A percentile compares a stretch with the other conserved stretches of the same genome.
Conservation (phyloP, 148 eudicot species). For the Rhododendron ferrugineum region DNA sequence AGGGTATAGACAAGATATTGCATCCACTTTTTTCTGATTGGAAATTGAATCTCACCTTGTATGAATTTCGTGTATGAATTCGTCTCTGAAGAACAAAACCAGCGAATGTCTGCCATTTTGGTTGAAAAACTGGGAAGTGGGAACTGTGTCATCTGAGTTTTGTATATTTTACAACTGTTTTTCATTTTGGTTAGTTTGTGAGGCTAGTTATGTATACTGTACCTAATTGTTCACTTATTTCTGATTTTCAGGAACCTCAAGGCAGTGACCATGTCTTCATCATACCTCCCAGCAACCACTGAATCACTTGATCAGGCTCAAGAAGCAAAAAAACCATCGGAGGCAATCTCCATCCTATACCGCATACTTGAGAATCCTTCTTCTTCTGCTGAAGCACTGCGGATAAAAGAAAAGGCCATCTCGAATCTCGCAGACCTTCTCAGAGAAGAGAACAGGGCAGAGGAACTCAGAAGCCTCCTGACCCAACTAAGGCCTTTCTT, state of each 20-base stretch:
- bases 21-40: neutral
- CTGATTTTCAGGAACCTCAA: conserved; percentile 6
- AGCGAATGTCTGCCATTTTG: neutral
- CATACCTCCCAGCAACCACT: conserved; percentile 30
- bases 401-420: conserved; percentile 33
- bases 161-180: neutral
- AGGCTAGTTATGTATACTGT: neutral
- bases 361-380: conserved; percentile 30
- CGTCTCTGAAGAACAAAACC: neutral
- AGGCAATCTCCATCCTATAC: conserved; percentile 31
- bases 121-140: neutral
- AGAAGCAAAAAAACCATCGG: conserved; percentile 29
- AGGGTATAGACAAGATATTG: neutral
- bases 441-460: conserved; percentile 25
- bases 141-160: conserved; percentile 1
- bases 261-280: conserved; percentile 25
- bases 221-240: neutral
- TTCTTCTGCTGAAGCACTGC: conserved; percentile 29
- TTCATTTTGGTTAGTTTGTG: neutral
- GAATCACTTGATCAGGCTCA: conserved; percentile 31
- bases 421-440: conserved; percentile 30
- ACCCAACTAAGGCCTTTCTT: conserved; percentile 38
- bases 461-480: conserved; percentile 30
- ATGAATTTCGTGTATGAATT: neutral
- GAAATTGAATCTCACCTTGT: neutral